Base-by-base conservation (phyloP, 805 yeast genomes). In the Candida nanaspora region DNA sequence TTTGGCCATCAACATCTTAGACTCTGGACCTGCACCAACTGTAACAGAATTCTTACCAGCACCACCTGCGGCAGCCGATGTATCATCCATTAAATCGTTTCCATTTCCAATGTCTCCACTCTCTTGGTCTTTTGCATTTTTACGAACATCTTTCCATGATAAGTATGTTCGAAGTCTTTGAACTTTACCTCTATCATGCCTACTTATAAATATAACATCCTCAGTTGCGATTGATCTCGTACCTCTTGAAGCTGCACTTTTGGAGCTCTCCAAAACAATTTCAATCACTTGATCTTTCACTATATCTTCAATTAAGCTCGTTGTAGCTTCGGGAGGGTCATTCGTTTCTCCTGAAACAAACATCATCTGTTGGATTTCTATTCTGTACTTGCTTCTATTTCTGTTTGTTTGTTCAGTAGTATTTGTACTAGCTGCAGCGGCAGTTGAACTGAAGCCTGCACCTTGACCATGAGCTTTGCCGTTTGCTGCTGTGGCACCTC, bases 281-380 rank as follows among this genome's bases (percentile, higher is more conserved):
- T 91, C 96, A 33, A 89, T 81, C 29, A 93, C 98, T 60, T 93
- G 98, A 1, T 93, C 93, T 35, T 94, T 72, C 2, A 93, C 98
- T 35, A 93, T 87, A 56, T 93, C 98, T 57, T 93, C 98, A 33
- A 91, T 87, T 40, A 93, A 64, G n/a, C 91, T 79, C 0, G 96
- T 85, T 0, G 97, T 86, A 48, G 86, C 95, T 14, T 82, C 74
- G 0, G 97, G 95, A 2, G 98, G 94, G 53, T 93, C 98, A 50
- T 85, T 86, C 0, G 93, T 78, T 59, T 93, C 98, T 2, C 98
- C 98, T 41, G 83, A 74, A 41, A 93, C 98, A 68, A 93, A 93
- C 98, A 93, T 93, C 98, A 93, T 93, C 67, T 86, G 93, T 62
- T 93, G 98, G 53, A 93, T 93, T 66, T 93, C 98, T 30, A 85